Conservation (phyloP, 2,329 filamentous ascomycete genomes). For the Thielaviopsis musarum region DNA sequence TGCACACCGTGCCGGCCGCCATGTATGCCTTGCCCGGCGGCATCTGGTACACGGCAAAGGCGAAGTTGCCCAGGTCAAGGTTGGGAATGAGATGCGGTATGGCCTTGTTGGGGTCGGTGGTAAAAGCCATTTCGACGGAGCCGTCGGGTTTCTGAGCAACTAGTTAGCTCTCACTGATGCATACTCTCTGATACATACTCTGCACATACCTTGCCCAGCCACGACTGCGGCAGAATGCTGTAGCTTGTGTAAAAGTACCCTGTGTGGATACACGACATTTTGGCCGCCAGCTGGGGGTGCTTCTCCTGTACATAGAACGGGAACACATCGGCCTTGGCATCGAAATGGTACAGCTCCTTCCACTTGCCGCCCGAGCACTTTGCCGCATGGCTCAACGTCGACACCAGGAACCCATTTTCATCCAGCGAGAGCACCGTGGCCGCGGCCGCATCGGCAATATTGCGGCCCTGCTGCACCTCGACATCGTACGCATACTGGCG, state of each 20-base stretch:
- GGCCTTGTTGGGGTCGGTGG: constrained; percentile 22
- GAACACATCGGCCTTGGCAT: constrained; percentile 35
- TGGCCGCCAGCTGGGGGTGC: constrained; percentile 27
- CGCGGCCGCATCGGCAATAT: constrained; percentile 37
- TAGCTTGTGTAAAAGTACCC: constrained; percentile 33
- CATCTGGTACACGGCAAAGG: constrained; percentile 32
- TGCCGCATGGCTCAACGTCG: constrained; percentile 31
- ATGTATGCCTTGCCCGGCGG: constrained; percentile 31
- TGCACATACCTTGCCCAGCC: constrained; percentile 27
- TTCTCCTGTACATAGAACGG: constrained; percentile 26
- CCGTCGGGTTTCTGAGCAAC: constrained; percentile 18
- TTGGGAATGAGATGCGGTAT: constrained; percentile 30
- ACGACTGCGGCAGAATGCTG: constrained; percentile 27
- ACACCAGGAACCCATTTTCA: constrained; percentile 31
- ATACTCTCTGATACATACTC: neutral
- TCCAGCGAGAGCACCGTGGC: constrained; percentile 24
- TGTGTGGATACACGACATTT: constrained; percentile 35
- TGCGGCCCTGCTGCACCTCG: constrained; percentile 34
- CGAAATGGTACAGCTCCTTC: constrained; percentile 34
- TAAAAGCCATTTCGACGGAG: constrained; percentile 30
- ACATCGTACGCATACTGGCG: constrained; percentile 29
- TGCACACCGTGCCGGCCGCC: constrained; percentile 28
- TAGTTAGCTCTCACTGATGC: neutral
- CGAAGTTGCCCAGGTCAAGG: constrained; percentile 30
- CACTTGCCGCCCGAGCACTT: constrained; percentile 29